Conservation (phyloP, 805 yeast species). For the Wickerhamomyces bovis region DNA sequence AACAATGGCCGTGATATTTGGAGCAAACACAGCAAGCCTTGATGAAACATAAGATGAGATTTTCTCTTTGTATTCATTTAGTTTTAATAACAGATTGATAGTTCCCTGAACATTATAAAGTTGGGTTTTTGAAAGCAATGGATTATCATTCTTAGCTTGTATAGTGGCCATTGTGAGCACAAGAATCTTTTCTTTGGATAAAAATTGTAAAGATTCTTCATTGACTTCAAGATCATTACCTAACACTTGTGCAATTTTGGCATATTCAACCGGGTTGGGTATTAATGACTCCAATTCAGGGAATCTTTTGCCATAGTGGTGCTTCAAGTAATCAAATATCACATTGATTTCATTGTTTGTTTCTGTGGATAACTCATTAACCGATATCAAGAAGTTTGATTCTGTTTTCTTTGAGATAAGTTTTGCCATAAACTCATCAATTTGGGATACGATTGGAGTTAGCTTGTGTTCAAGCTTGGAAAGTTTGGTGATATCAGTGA, state of each 20-base stretch:
- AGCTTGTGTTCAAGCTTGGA: slow-evolving; percentile 12
- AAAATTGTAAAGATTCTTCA: slow-evolving; percentile 24
- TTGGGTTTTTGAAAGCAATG: slow-evolving; percentile 27
- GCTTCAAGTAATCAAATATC: slow-evolving; percentile 43
- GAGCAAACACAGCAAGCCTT: slow-evolving; percentile 59
- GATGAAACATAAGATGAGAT: slow-evolving; percentile 51
- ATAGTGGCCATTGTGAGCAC: slow-evolving; percentile 72
- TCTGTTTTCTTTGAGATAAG: slow-evolving; percentile 28
- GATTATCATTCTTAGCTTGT: slow-evolving; percentile 32
- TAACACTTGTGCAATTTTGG: slow-evolving; percentile 42
- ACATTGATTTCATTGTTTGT: slow-evolving; percentile 48
- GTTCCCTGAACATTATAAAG: slow-evolving; percentile 35
- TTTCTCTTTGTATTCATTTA: slow-evolving; percentile 36
- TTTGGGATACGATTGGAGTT: slow-evolving; percentile 11
- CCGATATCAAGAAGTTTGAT: slow-evolving; percentile 42
- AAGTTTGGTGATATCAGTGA: slow-evolving; percentile 11
- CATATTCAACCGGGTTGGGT: slow-evolving; percentile 56
- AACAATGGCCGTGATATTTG: slow-evolving; percentile 68
- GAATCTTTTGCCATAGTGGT: slow-evolving; percentile 54
- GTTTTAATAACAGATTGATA: slow-evolving; percentile 40
- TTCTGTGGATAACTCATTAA: slow-evolving; percentile 50
- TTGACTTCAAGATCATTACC: slow-evolving; percentile 39
- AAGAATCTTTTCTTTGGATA: slow-evolving; percentile 61
- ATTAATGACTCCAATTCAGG: slow-evolving; percentile 66
- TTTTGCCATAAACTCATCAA: slow-evolving; percentile 13